phyloP scores from a whole-genome alignment of 768 basidiomycete genomes.

The Mycena sanguinolenta region DNA sequence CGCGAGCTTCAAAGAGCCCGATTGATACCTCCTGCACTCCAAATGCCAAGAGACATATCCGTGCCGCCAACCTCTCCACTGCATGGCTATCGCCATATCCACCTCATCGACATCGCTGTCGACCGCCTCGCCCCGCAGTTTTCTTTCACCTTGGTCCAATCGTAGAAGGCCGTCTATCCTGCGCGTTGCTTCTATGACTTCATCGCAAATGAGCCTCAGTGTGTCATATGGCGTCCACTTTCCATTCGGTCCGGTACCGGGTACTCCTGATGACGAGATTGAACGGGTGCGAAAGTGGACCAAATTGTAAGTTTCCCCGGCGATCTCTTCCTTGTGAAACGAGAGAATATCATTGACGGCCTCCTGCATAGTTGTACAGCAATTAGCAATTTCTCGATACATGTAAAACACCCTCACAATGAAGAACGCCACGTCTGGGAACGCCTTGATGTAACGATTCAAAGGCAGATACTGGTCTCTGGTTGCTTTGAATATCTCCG shows the following conservation, averaged over 20 bases:
- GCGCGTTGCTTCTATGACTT: constrained; percentile 1
- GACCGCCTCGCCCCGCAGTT: background rate
- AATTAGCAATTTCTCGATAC: background rate
- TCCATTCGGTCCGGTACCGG: background rate
- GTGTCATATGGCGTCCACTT: constrained; percentile 20
- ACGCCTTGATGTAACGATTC: background rate
- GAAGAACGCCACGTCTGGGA: constrained; percentile 13
- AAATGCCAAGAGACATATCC: constrained; percentile 30
- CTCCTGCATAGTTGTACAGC: background rate
- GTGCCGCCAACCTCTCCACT: constrained; percentile 27
- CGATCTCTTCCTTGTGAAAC: constrained; percentile 29
- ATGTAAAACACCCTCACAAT: background rate
- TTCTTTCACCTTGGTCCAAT: constrained; percentile 15
- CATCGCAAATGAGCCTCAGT: constrained; percentile 15
- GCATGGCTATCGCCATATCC: constrained; percentile 15
- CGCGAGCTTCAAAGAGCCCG: constrained; percentile 4
- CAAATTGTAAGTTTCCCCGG: constrained; percentile 24
- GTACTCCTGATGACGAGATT: background rate
- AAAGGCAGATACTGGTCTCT: constrained; percentile 15
- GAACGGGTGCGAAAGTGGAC: constrained; percentile 28
- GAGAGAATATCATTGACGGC: constrained; percentile 29
- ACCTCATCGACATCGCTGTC: constrained; percentile 7
- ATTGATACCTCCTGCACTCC: constrained; percentile 27
- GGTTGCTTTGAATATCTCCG: constrained; percentile 20
- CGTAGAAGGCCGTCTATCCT: constrained; percentile 21